These are phyloP conservation scores for Phialocephala sp. DNA, from an alignment of 2,329 filamentous ascomycete species.

Conservation along the genomic window DNA sequence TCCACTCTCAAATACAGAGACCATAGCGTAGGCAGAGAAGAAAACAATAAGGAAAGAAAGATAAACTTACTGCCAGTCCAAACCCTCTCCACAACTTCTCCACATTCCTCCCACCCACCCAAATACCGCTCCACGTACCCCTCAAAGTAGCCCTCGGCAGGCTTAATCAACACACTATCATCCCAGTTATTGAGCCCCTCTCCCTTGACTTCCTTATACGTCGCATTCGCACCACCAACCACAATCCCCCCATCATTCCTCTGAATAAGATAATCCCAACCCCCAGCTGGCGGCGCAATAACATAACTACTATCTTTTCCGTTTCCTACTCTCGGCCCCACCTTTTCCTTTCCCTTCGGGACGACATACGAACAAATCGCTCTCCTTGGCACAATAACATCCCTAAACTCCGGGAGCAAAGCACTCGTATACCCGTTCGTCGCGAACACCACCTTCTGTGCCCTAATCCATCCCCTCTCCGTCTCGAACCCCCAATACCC, in stretches of 20 bases:
- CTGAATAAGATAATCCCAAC: constrained; percentile 38
- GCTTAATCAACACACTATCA: constrained; percentile 51
- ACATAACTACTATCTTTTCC: constrained; percentile 14
- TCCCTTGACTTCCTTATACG: constrained; percentile 40
- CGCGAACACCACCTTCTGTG: constrained; percentile 64
- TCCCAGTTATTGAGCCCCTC: constrained; percentile 51
- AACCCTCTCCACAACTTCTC: constrained; percentile 43
- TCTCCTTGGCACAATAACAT: constrained; percentile 64
- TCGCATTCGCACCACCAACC: constrained; percentile 48
- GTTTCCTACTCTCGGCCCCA: neutral
- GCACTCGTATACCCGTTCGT: constrained; percentile 71
- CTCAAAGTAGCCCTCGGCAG: constrained; percentile 50
- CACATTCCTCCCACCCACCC: constrained; percentile 49
- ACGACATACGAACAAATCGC: neutral
- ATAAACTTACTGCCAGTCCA: constrained; percentile 32
- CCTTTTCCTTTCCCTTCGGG: too few species aligned
- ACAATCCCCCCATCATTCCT: constrained; percentile 40
- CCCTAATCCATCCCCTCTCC: constrained; percentile 56
- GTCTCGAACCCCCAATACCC: constrained; percentile 45
- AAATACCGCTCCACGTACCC: constrained; percentile 55
- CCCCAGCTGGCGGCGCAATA: neutral
- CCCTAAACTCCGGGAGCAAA: constrained; percentile 61
- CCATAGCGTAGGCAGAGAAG: too few species aligned
- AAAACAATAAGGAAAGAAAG: neutral
- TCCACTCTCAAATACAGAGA: too few species aligned